These are phyloP conservation scores for Drechmeria coniospora DNA, from an alignment of 2,329 filamentous ascomycete genomes.

Conservation along the genomic window DNA sequence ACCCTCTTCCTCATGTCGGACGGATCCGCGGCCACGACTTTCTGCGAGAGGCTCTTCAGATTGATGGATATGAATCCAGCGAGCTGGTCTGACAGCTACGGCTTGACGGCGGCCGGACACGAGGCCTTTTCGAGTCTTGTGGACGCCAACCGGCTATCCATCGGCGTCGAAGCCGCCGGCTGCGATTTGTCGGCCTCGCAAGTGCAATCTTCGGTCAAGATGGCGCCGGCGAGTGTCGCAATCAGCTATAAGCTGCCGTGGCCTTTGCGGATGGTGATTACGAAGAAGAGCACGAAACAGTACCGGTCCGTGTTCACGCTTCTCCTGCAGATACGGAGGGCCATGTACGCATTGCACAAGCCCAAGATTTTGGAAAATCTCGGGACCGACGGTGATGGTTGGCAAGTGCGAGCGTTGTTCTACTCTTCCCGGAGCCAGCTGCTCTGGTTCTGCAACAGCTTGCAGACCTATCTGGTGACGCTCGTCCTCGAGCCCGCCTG, in stretches of 20 bases:
- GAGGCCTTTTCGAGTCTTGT: slow-evolving; percentile 48
- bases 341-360: slow-evolving; percentile 49
- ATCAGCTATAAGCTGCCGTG: slow-evolving; percentile 54
- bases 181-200: slow-evolving; percentile 26
- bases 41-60: slow-evolving; percentile 57
- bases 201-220: slow-evolving; percentile 39
- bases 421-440: slow-evolving; percentile 52
- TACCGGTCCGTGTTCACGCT: slow-evolving; percentile 65
- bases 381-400: slow-evolving; percentile 19
- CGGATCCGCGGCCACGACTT: slow-evolving; percentile 48
- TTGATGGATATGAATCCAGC: slow-evolving; percentile 47
- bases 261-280: slow-evolving; percentile 58
- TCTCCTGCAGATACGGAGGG: slow-evolving; percentile 62
- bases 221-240: slow-evolving; percentile 43
- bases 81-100: slow-evolving; percentile 68
- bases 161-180: slow-evolving; percentile 30
- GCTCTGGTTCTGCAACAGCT: slow-evolving; percentile 59
- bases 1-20: slow-evolving; percentile 65
- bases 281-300: slow-evolving; percentile 41
- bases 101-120: slow-evolving; percentile 63
- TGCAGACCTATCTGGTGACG: slow-evolving; percentile 63
- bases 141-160: slow-evolving; percentile 46
- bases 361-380: slow-evolving; percentile 28
- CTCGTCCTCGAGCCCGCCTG: slow-evolving; percentile 52
- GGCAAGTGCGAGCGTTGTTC: slow-evolving; percentile 31